Percentiles rank a stretch among this genome's conserved stretches.
Conservation (phyloP, 495 filamentous ascomycete genomes). For the Cryomyces minteri region DNA sequence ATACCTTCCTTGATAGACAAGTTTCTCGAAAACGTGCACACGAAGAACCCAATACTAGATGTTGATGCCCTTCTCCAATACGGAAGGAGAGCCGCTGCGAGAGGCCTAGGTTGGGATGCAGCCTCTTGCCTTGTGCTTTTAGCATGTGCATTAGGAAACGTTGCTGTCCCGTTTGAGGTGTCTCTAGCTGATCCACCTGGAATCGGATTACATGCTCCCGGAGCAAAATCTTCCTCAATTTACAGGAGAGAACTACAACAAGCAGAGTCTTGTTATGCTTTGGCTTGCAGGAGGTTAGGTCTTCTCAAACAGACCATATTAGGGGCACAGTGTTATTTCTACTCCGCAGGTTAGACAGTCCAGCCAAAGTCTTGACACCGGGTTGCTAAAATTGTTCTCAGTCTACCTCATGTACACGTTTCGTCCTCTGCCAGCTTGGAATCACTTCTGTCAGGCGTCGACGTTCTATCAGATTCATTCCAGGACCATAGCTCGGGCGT, state of each 20-base stretch:
- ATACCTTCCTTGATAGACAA: constrained; percentile 2
- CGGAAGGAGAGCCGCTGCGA: background rate
- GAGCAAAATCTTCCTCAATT: background rate
- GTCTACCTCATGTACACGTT: constrained; percentile 10
- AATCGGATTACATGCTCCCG: background rate
- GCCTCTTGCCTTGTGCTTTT: constrained; percentile 6
- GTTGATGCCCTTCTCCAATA: constrained; percentile 3
- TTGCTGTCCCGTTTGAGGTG: constrained; percentile 4
- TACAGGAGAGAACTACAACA: background rate
- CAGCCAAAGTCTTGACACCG: background rate
- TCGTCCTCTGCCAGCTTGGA: constrained; percentile 3
- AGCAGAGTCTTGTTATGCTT: constrained; percentile 3
- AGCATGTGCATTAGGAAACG: constrained; percentile 1
- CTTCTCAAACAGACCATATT: constrained; percentile 2
- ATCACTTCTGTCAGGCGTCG: constrained; percentile 6
- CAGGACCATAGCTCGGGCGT: background rate
- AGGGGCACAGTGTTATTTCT: constrained; percentile 4
- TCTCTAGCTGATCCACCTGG: background rate
- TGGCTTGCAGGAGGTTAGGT: constrained; percentile 5
- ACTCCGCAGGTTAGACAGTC: constrained; percentile 3
- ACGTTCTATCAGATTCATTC: constrained; percentile 2
- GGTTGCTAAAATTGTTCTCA: background rate
- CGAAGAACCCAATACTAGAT: constrained; percentile 6
- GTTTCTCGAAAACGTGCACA: constrained; percentile 6
- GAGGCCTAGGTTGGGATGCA: constrained; percentile 3